Base-by-base conservation (phyloP, 176 grass and related monocot species). In the Metroxylon sagu region DNA sequence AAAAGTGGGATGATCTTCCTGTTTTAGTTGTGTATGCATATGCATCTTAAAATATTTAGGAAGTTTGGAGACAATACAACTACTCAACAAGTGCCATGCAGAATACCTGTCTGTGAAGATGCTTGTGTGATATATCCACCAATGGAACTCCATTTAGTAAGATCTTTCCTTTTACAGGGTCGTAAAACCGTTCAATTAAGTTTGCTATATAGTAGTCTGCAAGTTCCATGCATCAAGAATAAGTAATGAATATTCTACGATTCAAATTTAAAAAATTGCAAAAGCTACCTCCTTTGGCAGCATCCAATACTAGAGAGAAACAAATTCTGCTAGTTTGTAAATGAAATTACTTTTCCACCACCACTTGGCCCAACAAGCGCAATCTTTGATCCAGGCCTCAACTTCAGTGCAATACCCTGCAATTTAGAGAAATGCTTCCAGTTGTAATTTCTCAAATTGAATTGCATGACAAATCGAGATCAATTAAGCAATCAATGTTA, bases 131-230 rank as follows among this genome's bases (percentile, higher is more conserved):
- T 77, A 97, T 85, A 76, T 97, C 93, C 61, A 70, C 78, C 66
- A 91, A 83, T 27, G 78, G 76, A 64, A 97, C 84, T 57, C 73
- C 87, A 49, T 91, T 88, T 73, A 91, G 76, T 60, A 91, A 74
- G 60, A 97, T 88, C 67, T 48, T 91, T 56, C 93, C 93, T 31
- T 88, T 91, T 8, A 91, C 74, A 72, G 93, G 93, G 69, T 97
- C 93, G 77, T 97, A 97, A 72, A 97, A 97, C 52, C 93, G 68
- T 77, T 91, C 87, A 61, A 97, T 97, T 74, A 97, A 77, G 87
- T 97, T 97, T 68, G 93, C 93, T 85, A 97, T n/a, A n/a, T 91
- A 5, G 93, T 97, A 14, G 87, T 97, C 93, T 97, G 83, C 65
- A 89, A 5, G 15, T 74, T 53, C 28, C 29, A 81, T 66, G 62